Base-by-base conservation (phyloP, 2,329 filamentous ascomycete species). In the Chrysoporthe austroafricana region DNA sequence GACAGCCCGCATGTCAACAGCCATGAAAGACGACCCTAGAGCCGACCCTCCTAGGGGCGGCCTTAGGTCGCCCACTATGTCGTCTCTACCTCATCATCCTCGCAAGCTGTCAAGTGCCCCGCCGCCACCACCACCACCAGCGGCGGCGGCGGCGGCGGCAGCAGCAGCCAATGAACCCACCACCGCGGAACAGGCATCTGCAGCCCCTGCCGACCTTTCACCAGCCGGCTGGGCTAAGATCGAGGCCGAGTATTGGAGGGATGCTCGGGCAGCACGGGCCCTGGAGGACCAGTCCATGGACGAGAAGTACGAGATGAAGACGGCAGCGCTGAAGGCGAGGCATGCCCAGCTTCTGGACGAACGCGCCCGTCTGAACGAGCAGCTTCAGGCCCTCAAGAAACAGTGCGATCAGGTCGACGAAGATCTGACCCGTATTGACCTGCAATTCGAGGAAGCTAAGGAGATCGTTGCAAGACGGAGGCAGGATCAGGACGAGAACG, bases 221-320 rank as follows among this genome's bases (percentile, higher is more conserved):
- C 44, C 43, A 11, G 72, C 75, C 54, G 72, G 77, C n/a, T 82
- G 82, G 74, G 75, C 78, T 44, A 76, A 78, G 44, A 73, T 84
- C 32, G 76, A 80, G 68, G 70, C 72, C 48, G 76, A 78, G 16
- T 78, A 76, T 68, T 73, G 72, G 70, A 54, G 54, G 3, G 70
- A 72, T 7, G 71, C 73, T 26, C 65, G 54, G 18, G 62, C 18
- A 5, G 62, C 67, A 14, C 71, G 73, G 8, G 70, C 64, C 1
- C 32, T 71, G 14, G 73, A 78, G 63, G 75, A 82, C 14, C 68
- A 72, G 32, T 69, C 69, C 4, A 72, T 81, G 21, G 75, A 78
- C 36, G 72, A 75, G 36, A 75, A 78, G 18, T 78, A 77, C 62
- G 71, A 74, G 32, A 70, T 72, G 7, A 73, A 77, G 62, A 74